A percentile compares a stretch with the other conserved stretches of the same genome.
Evolutionary conservation across 2,329 filamentous ascomycete genomes (phyloP).

Genomic region (Aspergillus novofumigatus): DNA sequence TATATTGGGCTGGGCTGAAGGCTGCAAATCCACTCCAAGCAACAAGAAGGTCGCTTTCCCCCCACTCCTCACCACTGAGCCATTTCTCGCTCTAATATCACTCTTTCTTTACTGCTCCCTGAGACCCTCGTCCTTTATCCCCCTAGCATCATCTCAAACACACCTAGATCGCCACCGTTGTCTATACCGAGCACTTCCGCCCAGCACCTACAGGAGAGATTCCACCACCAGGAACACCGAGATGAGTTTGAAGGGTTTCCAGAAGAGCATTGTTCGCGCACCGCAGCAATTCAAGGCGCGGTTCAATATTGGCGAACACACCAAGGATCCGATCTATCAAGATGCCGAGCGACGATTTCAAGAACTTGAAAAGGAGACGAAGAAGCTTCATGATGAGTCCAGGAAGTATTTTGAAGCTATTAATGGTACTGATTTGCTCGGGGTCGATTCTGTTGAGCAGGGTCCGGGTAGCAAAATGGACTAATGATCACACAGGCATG

Average conservation of each 20-base stretch:
- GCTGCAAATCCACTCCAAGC: not conserved
- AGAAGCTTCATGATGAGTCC: constrained; percentile 93
- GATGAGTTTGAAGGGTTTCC: constrained; percentile 98
- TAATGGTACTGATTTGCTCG: constrained; percentile 57
- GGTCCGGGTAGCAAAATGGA: constrained; percentile 1
- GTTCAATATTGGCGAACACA: constrained; percentile 94
- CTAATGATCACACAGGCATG: constrained; percentile 59
- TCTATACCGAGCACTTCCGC: constrained; percentile 5
- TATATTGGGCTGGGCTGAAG: constrained; percentile 15
- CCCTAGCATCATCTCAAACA: not conserved
- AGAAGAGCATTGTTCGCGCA: constrained; percentile 82
- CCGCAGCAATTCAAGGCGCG: constrained; percentile 87
- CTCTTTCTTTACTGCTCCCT: not conserved
- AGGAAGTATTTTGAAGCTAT: constrained; percentile 97
- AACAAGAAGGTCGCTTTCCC: constrained; percentile 14
- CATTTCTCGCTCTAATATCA: constrained; percentile 3
- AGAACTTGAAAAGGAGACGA: constrained; percentile 92
- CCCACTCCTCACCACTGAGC: constrained; percentile 3
- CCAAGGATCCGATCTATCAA: constrained; percentile 90
- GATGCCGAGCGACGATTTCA: constrained; percentile 92
- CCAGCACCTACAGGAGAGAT: not conserved
- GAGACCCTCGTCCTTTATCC: not conserved
- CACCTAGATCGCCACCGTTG: not conserved
- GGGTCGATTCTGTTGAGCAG: not conserved
- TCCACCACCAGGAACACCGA: constrained; percentile 10